Evolutionary conservation across 1,139 yeast species (phyloP).

Genomic region (Geotrichum fermentans): DNA sequence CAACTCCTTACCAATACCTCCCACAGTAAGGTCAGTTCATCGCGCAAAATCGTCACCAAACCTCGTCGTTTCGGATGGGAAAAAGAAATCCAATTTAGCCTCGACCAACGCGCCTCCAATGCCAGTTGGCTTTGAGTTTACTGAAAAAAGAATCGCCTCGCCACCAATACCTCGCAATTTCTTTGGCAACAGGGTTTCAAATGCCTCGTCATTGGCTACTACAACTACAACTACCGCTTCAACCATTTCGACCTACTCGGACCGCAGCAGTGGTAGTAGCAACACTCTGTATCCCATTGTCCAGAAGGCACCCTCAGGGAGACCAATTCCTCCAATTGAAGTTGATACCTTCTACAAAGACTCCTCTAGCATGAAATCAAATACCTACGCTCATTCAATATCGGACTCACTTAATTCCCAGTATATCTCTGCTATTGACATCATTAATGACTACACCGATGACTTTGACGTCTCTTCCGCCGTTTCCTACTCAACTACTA

Average conservation of each 20-base stretch:
- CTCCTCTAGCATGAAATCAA: background rate
- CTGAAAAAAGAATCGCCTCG: background rate
- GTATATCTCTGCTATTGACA: conserved; percentile 13
- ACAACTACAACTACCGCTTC: conserved; percentile 8
- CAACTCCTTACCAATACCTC: conserved; percentile 4
- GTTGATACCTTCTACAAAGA: conserved; percentile 1
- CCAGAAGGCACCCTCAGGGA: background rate
- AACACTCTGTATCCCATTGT: conserved; percentile 6
- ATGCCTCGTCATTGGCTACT: conserved; percentile 16
- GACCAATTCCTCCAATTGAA: background rate
- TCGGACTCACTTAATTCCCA: background rate
- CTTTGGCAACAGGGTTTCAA: conserved; percentile 13
- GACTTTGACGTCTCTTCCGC: background rate
- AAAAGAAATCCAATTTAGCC: background rate
- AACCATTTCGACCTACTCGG: conserved; percentile 7
- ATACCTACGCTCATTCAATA: background rate
- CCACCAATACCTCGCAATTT: conserved; percentile 6
- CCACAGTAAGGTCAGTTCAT: background rate
- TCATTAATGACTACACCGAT: conserved; percentile 17
- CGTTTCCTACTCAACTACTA: background rate
- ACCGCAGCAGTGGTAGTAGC: conserved; percentile 15
- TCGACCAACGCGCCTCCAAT: background rate
- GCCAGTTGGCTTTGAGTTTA: background rate
- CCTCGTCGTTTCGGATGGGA: background rate
- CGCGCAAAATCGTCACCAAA: conserved; percentile 6